phyloP scores from a whole-genome alignment of 2,329 filamentous ascomycete species.

The Nemania bipapillata region DNA sequence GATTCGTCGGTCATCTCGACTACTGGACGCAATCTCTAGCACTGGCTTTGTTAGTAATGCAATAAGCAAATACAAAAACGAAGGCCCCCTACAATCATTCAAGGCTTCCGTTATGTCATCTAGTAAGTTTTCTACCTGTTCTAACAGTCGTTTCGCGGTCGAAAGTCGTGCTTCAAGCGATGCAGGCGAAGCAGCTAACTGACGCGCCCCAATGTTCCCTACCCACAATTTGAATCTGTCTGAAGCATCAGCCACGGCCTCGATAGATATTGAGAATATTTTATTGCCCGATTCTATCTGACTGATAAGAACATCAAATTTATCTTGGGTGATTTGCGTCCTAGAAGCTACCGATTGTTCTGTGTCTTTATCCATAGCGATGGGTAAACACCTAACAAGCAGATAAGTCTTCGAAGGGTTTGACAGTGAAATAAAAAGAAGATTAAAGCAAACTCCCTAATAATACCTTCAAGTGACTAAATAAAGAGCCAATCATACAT shows the following conservation, averaged over 20 bases:
- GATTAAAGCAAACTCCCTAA: background rate
- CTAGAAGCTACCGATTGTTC: background rate
- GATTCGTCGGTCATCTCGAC: conserved; percentile 9
- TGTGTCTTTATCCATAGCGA: background rate
- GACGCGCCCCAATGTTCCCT: conserved; percentile 4
- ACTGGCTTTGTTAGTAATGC: conserved; percentile 2
- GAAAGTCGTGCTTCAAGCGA: conserved; percentile 10
- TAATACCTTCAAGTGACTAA: background rate
- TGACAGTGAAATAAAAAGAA: background rate
- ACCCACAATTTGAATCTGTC: conserved; percentile 17
- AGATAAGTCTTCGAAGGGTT: background rate
- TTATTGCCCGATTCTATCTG: background rate
- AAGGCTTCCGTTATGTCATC: conserved; percentile 2
- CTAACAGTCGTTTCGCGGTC: background rate
- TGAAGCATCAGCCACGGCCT: background rate
- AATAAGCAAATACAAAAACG: background rate
- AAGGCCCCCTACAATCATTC: background rate
- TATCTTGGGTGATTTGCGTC: background rate
- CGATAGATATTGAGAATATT: background rate
- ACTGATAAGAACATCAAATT: background rate
- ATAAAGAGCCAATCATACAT: background rate
- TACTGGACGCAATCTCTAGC: conserved; percentile 6
- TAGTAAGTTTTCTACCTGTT: conserved; percentile 5
- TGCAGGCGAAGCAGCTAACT: background rate
- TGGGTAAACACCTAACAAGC: background rate